Evolutionary conservation across 768 basidiomycete species (phyloP).

Genomic region (Pholiota molesta): DNA sequence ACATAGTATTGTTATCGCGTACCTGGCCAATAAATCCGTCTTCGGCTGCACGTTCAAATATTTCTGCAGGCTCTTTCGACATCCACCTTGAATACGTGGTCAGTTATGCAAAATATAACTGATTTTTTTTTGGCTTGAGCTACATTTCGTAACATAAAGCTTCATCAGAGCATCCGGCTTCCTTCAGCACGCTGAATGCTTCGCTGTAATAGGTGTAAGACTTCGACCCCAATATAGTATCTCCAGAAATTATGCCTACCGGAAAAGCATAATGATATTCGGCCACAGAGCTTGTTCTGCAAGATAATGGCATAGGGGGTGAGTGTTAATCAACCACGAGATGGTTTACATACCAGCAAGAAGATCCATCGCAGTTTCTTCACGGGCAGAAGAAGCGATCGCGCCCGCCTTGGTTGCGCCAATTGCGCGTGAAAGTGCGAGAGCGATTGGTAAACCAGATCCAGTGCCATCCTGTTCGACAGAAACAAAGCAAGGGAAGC

Average conservation of each 20-base stretch:
- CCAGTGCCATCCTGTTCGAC: constrained; percentile 65
- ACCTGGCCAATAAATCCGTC: constrained; percentile 66
- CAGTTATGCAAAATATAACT: background rate
- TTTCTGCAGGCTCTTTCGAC: constrained; percentile 72
- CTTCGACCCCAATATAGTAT: background rate
- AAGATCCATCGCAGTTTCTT: constrained; percentile 68
- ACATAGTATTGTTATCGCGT: background rate
- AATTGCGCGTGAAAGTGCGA: constrained; percentile 59
- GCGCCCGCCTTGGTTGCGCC: constrained; percentile 67
- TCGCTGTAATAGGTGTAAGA: constrained; percentile 37
- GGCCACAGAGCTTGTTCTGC: constrained; percentile 67
- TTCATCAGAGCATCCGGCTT: constrained; percentile 68
- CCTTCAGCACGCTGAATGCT: constrained; percentile 62
- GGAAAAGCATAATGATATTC: constrained; percentile 65
- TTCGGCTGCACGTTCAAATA: constrained; percentile 69
- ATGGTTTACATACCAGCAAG: constrained; percentile 43
- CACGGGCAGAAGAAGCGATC: constrained; percentile 61
- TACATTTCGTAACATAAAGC: constrained; percentile 70
- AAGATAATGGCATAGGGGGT: no score
- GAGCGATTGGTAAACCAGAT: constrained; percentile 44
- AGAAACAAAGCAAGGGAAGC: constrained; percentile 68
- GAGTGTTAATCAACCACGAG: no score
- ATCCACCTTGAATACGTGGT: constrained; percentile 53
- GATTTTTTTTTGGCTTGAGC: constrained; percentile 16
- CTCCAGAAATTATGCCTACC: constrained; percentile 31